Conservation (phyloP, 2,329 filamentous ascomycete species). For the Hymenoscyphus scutula region DNA sequence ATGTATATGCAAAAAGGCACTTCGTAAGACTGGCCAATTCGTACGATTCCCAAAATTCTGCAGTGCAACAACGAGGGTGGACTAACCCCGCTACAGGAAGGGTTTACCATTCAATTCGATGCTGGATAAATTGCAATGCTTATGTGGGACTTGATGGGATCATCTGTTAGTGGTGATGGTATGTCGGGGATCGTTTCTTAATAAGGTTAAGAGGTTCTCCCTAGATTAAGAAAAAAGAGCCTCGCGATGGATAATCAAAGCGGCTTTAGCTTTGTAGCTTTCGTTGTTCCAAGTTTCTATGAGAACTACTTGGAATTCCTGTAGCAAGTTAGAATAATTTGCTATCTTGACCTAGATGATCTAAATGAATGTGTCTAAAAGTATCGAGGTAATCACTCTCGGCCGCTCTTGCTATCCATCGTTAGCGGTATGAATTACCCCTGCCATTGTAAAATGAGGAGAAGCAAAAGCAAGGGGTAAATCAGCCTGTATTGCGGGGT, state of each 20-base stretch:
- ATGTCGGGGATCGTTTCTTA: background rate
- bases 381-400: no score
- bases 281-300: no score
- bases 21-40: slow-evolving; percentile 2
- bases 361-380: no score
- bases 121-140: background rate
- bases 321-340: no score
- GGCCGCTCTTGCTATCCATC: no score
- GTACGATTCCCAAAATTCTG: background rate
- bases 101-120: background rate
- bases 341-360: no score
- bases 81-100: background rate
- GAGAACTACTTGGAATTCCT: no score
- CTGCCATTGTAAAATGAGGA: background rate
- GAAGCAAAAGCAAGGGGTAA: background rate
- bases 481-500: background rate
- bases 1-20: slow-evolving; percentile 7
- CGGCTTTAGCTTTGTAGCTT: no score
- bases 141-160: slow-evolving; percentile 1
- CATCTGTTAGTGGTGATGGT: background rate
- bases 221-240: background rate
- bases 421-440: background rate
- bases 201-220: background rate
- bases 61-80: background rate
- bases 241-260: no score